These are phyloP conservation scores for Clonostachys byssicola DNA, from an alignment of 2,329 filamentous ascomycete genomes.

Conservation along the genomic window DNA sequence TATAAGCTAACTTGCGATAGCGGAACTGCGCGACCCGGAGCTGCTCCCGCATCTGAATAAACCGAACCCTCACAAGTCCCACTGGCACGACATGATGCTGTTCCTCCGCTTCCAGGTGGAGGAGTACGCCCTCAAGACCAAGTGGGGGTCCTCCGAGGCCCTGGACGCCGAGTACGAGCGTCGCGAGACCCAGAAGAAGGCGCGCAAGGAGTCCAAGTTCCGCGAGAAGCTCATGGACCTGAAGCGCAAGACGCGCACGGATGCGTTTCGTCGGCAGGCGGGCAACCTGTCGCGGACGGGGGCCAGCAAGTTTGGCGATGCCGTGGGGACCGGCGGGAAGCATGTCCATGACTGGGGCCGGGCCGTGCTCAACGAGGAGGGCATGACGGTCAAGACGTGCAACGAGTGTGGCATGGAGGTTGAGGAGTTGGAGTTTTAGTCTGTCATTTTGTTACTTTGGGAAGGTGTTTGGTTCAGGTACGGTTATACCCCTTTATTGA, in stretches of 20 bases:
- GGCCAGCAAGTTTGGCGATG: slow-evolving; percentile 69
- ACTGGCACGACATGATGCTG: slow-evolving; percentile 99
- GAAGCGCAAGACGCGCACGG: slow-evolving; percentile 89
- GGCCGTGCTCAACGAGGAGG: slow-evolving; percentile 64
- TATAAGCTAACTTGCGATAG: slow-evolving; percentile 29
- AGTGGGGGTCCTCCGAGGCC: slow-evolving; percentile 86
- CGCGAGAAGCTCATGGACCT: slow-evolving; percentile 82
- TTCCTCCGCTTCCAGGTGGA: slow-evolving; percentile 93
- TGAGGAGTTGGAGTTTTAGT: slow-evolving; percentile 65
- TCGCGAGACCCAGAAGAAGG: slow-evolving; percentile 75
- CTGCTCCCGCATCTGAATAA: slow-evolving; percentile 82
- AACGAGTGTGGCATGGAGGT: slow-evolving; percentile 74
- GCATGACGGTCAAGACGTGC: slow-evolving; percentile 78
- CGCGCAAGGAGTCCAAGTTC: slow-evolving; percentile 86
- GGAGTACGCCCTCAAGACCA: slow-evolving; percentile 82
- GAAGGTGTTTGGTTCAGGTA: too few relatives aligned
- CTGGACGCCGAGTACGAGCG: slow-evolving; percentile 85
- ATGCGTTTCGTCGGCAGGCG: slow-evolving; percentile 75
- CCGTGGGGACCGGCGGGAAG: slow-evolving; percentile 58
- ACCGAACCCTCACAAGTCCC: slow-evolving; percentile 92
- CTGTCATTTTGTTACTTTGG: background rate
- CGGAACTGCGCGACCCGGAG: slow-evolving; percentile 85
- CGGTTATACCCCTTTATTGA: too few relatives aligned
- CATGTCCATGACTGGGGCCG: slow-evolving; percentile 89
- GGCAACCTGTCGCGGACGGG: slow-evolving; percentile 50